Percentiles rank a stretch among this genome's conserved stretches.
phyloP scores from a whole-genome alignment of 805 yeast genomes.

The Ogataea henricii region DNA sequence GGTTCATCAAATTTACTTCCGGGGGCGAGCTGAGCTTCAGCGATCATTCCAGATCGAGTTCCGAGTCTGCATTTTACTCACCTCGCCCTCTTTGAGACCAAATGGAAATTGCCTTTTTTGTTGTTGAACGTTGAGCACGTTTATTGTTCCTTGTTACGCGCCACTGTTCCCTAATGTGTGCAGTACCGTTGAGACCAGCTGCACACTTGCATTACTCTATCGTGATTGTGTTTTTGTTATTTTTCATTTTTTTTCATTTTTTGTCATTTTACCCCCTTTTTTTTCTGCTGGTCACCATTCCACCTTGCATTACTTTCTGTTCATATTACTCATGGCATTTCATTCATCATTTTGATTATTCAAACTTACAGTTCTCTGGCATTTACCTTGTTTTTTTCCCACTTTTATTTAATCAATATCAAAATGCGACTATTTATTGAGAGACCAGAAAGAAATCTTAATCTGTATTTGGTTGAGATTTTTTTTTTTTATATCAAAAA shows the following conservation, averaged over 20 bases:
- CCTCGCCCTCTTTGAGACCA: conserved; percentile 6
- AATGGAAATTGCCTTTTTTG: background rate
- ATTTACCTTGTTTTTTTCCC: background rate
- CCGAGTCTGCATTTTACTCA: conserved; percentile 16
- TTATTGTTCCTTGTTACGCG: too few species aligned
- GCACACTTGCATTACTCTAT: conserved; percentile 1
- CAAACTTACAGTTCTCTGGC: background rate
- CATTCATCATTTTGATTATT: background rate
- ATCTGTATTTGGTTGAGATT: too few species aligned
- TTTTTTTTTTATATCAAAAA: too few species aligned
- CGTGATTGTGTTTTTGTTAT: background rate
- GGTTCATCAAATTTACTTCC: conserved; percentile 43
- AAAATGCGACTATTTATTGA: conserved; percentile 1
- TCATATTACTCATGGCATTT: background rate
- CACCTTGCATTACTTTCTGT: conserved; percentile 6
- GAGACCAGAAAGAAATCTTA: too few species aligned
- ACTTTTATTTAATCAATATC: background rate
- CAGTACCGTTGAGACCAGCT: background rate
- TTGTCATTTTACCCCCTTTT: too few species aligned
- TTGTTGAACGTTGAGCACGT: too few species aligned
- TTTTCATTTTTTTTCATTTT: background rate
- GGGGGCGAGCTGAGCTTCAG: conserved; percentile 4
- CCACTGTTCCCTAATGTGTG: background rate
- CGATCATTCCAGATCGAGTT: conserved; percentile 19
- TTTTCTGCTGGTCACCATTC: background rate